Evolutionary conservation across 176 grass and related monocot species (phyloP), one percentile per base, ranked within the genome.

Genomic region (Musa itinerans): DNA sequence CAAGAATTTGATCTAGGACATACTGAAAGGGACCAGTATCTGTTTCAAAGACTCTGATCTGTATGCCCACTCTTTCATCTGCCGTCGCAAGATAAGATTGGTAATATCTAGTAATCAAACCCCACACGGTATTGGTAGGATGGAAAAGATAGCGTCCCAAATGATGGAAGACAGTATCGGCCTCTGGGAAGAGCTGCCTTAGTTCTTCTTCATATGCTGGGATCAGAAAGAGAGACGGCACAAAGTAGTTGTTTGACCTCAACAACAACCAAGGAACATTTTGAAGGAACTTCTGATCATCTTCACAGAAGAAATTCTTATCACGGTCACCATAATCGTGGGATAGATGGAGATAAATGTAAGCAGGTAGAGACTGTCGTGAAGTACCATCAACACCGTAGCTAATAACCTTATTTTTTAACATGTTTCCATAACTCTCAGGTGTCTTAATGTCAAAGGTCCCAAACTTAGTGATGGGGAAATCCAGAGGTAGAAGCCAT

Each of bases 1-100:
- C 61, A 77, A 97, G 86, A 55, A 97, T 87, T 81, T 93, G 94
- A 83, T 93, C 94, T n/a, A 87, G 74, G 63, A 97, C 89, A 86
- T 93, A 83, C 66, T 89, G 70, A 83, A 88, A 89, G 24, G 90
- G 88, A 11, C 90, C 88, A 8, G 76, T 65, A 53, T 79, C 63
- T 52, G 62, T 34, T 54, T 93, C 86, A 7, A 99, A 99, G 63
- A 89, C 84, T 82, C 95, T 90, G 5, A 99, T 86, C 83, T 99
- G 95, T 12, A 99, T 87, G 22, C 95, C 95, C 23, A 99, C 12
- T 68, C 26, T 94, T 75, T 94, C 86, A 62, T 94, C 88, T 65
- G 90, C 86, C 76, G 65, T 94, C 13, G 77, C 77, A 53, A 96
- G 76, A 74, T 91, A 83, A 29, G 86, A 85, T 53, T 66, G 62